These are phyloP conservation scores for Sugiyamaella qingdaonensis DNA, from an alignment of 805 yeast species.

Conservation along the genomic window DNA sequence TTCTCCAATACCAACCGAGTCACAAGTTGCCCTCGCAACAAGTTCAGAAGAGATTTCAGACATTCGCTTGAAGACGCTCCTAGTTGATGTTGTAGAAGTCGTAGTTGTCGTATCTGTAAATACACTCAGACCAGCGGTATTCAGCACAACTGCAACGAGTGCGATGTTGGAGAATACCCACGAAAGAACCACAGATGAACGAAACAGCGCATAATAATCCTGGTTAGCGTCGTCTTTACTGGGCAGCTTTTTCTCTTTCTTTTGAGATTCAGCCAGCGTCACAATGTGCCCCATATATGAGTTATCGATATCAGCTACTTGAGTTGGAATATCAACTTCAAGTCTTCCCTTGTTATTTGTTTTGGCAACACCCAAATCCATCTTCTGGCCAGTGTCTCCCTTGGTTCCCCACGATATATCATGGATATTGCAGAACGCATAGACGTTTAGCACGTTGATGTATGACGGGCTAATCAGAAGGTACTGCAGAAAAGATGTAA, in stretches of 20 bases:
- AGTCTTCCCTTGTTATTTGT: slow-evolving; percentile 57
- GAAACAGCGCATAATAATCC: slow-evolving; percentile 82
- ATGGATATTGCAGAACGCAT: slow-evolving; percentile 93
- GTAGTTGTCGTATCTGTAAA: slow-evolving; percentile 32
- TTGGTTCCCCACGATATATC: slow-evolving; percentile 98
- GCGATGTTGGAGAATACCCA: slow-evolving; percentile 89
- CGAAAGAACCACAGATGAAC: slow-evolving; percentile 81
- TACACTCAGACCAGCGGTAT: slow-evolving; percentile 68
- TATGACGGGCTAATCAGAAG: slow-evolving; percentile 81
- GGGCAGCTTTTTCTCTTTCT: slow-evolving; percentile 33
- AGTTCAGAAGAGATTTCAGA: slow-evolving; percentile 3
- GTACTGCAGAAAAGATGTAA: slow-evolving; percentile 83
- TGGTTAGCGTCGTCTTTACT: slow-evolving; percentile 53
- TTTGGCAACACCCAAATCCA: slow-evolving; percentile 81
- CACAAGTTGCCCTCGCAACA: slow-evolving; percentile 15
- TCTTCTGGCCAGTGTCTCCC: slow-evolving; percentile 62
- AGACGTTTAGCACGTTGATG: slow-evolving; percentile 84
- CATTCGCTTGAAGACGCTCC: slow-evolving; percentile 23
- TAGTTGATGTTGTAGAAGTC: slow-evolving; percentile 17
- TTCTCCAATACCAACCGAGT: slow-evolving; percentile 17
- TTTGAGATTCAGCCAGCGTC: slow-evolving; percentile 41
- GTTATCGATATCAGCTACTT: slow-evolving; percentile 69
- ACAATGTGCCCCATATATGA: slow-evolving; percentile 63
- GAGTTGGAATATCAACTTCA: slow-evolving; percentile 56
- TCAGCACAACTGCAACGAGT: slow-evolving; percentile 75